These are phyloP conservation scores for Globisporangium mamillatum DNA, from an alignment of 352 stramenopile species.

Conservation along the genomic window DNA sequence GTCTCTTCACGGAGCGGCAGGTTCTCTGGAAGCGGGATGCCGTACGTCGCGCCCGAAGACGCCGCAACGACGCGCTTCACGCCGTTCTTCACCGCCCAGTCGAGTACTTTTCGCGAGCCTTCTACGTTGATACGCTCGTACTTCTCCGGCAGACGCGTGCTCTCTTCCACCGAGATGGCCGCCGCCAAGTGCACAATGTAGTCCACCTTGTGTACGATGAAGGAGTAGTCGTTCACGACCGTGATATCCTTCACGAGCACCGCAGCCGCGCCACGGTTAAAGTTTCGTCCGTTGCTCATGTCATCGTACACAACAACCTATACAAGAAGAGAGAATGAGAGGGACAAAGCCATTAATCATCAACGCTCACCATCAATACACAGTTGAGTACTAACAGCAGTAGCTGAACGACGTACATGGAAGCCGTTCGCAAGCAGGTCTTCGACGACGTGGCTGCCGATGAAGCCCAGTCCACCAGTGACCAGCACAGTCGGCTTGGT, in stretches of 20 bases:
- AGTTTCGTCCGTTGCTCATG: conserved; percentile 89
- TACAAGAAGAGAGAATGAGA: not conserved
- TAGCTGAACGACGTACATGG: conserved; percentile 38
- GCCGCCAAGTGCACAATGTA: conserved; percentile 83
- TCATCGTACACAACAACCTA: conserved; percentile 85
- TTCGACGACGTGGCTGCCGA: conserved; percentile 84
- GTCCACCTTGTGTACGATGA: conserved; percentile 81
- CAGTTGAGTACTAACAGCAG: not conserved
- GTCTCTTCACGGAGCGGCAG: conserved; percentile 70
- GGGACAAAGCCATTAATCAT: not conserved
- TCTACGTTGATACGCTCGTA: conserved; percentile 86
- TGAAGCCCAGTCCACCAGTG: conserved; percentile 80
- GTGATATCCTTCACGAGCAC: conserved; percentile 87
- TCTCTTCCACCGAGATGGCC: conserved; percentile 85
- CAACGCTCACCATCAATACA: not conserved
- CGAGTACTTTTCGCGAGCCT: conserved; percentile 76
- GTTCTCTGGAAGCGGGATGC: conserved; percentile 56
- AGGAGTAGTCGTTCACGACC: conserved; percentile 71
- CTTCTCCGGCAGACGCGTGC: conserved; percentile 79
- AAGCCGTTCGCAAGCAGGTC: conserved; percentile 75
- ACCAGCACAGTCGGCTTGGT: conserved; percentile 66
- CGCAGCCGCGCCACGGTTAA: conserved; percentile 66
- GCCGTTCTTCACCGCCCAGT: conserved; percentile 70
- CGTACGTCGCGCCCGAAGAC: conserved; percentile 78
- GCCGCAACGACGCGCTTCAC: conserved; percentile 79